Percentiles rank a stretch among this genome's conserved stretches.
Conservation (phyloP, 2,329 filamentous ascomycete species). For the Nemania sp. region DNA sequence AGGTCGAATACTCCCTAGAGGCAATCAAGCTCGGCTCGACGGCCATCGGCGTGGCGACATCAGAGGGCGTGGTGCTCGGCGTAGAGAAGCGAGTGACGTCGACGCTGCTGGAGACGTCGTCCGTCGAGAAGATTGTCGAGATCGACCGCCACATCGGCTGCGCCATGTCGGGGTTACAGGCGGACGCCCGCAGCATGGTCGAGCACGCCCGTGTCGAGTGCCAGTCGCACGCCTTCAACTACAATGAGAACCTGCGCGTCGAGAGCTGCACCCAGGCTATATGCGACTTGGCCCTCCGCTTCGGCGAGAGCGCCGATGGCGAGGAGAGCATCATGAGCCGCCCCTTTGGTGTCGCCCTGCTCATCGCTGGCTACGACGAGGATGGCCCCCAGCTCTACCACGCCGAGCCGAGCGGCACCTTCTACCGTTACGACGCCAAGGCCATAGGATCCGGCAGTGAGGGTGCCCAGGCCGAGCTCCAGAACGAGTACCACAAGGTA, state of each 20-base stretch:
- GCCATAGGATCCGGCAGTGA: constrained; percentile 97
- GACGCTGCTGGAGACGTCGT: constrained; percentile 94
- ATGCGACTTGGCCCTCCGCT: constrained; percentile 93
- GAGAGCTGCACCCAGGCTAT: constrained; percentile 99
- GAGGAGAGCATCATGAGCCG: constrained; percentile 99
- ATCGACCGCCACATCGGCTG: constrained; percentile 99
- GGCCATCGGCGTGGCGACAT: constrained; percentile 95
- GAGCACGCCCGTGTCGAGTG: constrained; percentile 98
- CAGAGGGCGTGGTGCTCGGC: constrained; percentile 91
- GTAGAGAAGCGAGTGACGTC: constrained; percentile 99
- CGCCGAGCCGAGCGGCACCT: constrained; percentile 95
- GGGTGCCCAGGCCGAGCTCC: constrained; percentile 94
- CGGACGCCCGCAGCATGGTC: constrained; percentile 95
- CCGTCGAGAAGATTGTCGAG: constrained; percentile 99
- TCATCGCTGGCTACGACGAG: constrained; percentile 97
- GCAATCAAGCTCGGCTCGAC: constrained; percentile 99
- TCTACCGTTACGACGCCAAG: constrained; percentile 99
- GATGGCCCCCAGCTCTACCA: constrained; percentile 97
- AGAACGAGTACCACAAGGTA: constrained; percentile 97
- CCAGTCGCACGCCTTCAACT: constrained; percentile 98
- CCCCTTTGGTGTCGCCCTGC: constrained; percentile 92
- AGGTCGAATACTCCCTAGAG: constrained; percentile 99
- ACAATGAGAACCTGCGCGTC: constrained; percentile 90
- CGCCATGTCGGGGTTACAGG: constrained; percentile 97
- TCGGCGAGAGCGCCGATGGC: constrained; percentile 95